A percentile compares a stretch with the other conserved stretches of the same genome.
phyloP scores from a whole-genome alignment of 441 rosid genomes.

The Syzygium malaccense region DNA sequence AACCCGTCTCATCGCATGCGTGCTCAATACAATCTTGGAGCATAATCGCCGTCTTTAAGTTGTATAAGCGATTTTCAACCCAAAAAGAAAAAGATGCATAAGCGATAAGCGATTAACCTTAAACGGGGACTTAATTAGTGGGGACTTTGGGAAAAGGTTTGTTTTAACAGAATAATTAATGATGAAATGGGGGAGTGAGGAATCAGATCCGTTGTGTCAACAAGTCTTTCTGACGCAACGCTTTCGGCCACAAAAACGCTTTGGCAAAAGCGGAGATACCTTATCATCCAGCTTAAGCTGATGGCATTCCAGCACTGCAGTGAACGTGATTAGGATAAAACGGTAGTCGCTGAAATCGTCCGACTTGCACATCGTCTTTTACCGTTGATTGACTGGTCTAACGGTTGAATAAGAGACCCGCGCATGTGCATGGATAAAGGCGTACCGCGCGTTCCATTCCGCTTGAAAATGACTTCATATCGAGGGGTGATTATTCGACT shows the following conservation, averaged over 20 bases:
- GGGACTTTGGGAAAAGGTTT: not conserved
- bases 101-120: not conserved
- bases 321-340: not conserved
- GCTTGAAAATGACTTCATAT: not conserved
- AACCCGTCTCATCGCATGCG: not conserved
- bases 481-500: not conserved
- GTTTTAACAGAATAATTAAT: too few species aligned
- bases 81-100: not conserved
- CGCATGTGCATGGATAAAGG: not conserved
- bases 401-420: not conserved
- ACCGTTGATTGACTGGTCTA: not conserved
- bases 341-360: not conserved
- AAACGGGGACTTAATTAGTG: not conserved
- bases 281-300: slow-evolving; percentile 7
- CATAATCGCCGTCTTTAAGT: not conserved
- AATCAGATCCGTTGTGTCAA: slow-evolving; percentile 22
- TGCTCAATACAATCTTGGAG: not conserved
- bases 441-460: too few species aligned
- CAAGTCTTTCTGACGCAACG: slow-evolving; percentile 1
- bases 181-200: not conserved
- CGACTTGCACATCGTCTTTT: not conserved
- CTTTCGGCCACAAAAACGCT: slow-evolving; percentile 13
- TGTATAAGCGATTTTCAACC: not conserved
- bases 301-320: not conserved
- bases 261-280: slow-evolving; percentile 14